phyloP scores from a whole-genome alignment of 129 eudicot species.

The Ambrosia trifida region DNA sequence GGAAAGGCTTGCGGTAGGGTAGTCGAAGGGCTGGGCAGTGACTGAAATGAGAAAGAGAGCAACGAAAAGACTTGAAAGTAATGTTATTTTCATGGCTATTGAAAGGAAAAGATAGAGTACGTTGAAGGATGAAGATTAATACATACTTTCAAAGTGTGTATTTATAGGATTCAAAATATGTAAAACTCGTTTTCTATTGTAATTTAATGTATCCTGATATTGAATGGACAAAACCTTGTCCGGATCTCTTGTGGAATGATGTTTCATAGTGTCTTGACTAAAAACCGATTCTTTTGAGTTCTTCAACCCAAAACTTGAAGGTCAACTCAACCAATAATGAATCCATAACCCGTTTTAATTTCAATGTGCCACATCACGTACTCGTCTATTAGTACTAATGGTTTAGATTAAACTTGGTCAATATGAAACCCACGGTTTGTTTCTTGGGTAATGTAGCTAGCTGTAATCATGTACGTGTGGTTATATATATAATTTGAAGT shows the following conservation, averaged over 20 bases:
- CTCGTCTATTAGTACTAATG: too few species aligned
- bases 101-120: not conserved
- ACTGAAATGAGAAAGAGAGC: slow-evolving; percentile 21
- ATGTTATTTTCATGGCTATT: slow-evolving; percentile 28
- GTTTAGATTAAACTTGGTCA: too few species aligned
- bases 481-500: too few species aligned
- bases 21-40: slow-evolving; percentile 37
- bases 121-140: slow-evolving; percentile 23
- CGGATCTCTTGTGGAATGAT: slow-evolving; percentile 6
- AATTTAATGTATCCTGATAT: slow-evolving; percentile 15
- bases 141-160: not conserved
- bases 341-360: too few species aligned
- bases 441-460: slow-evolving; percentile 15
- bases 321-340: too few species aligned
- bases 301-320: too few species aligned
- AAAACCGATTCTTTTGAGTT: too few species aligned
- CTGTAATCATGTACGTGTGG: too few species aligned
- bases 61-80: not conserved
- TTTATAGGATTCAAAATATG: slow-evolving; percentile 12
- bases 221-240: slow-evolving; percentile 26
- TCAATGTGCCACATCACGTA: too few species aligned
- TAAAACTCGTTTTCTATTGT: not conserved
- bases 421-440: too few species aligned
- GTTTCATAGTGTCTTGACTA: not conserved
- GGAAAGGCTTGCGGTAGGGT: slow-evolving; percentile 51